Conservation (phyloP, 2,329 filamentous ascomycete species). For the Cladophialophora immunda region DNA sequence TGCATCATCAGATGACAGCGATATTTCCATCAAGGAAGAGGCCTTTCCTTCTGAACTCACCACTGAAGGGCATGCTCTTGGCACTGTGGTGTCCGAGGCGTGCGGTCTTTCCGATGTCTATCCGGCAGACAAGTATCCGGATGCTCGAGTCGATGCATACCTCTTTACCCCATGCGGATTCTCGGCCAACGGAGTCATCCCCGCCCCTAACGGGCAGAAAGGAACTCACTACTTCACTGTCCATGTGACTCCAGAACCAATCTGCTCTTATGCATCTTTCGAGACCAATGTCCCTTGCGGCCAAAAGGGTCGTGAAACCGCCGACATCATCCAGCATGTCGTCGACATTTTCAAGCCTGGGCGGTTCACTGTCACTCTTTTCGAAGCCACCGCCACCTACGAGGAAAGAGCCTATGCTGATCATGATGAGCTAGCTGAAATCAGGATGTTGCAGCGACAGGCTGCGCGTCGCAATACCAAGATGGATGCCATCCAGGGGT, state of each 20-base stretch:
- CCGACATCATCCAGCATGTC: conserved; percentile 91
- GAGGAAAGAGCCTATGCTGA: conserved; percentile 51
- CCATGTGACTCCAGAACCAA: conserved; percentile 94
- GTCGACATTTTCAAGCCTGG: conserved; percentile 96
- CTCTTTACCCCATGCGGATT: conserved; percentile 97
- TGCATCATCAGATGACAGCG: conserved; percentile 69
- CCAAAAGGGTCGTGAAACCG: conserved; percentile 86
- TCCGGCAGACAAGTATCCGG: conserved; percentile 83
- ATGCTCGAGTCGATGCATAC: conserved; percentile 93
- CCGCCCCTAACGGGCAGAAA: conserved; percentile 69
- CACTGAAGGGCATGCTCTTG: conserved; percentile 92
- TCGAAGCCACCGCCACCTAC: conserved; percentile 78
- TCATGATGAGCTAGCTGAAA: conserved; percentile 45
- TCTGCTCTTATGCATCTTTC: conserved; percentile 97
- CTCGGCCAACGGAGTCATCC: conserved; percentile 94
- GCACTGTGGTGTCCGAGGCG: conserved; percentile 87
- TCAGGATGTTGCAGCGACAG: conserved; percentile 54
- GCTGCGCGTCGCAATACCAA: conserved; percentile 56
- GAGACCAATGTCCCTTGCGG: conserved; percentile 96
- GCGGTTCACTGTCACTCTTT: conserved; percentile 96
- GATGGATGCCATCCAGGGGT: conserved; percentile 84
- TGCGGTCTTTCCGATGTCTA: conserved; percentile 93
- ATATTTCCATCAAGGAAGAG: conserved; percentile 64
- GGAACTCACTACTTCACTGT: conserved; percentile 95
- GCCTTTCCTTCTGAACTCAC: conserved; percentile 77